Base-by-base conservation (phyloP, 2,329 filamentous ascomycete genomes). In the Pestalotiopsis sp. region DNA sequence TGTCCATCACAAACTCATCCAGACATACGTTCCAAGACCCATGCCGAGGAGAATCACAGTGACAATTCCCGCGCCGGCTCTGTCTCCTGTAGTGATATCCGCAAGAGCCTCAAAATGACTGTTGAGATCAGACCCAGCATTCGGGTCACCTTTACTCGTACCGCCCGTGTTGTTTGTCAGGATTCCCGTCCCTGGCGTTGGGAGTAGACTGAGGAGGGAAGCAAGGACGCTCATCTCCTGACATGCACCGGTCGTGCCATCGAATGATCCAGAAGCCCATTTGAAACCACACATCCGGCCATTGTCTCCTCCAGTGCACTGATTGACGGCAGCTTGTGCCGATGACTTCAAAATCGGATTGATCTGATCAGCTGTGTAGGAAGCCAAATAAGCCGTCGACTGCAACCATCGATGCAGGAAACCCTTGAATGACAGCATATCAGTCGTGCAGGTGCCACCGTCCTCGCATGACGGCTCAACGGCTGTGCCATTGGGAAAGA, bases 401-500 rank as follows among this genome's bases (percentile, higher is more conserved):
- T 87, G 83, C 71, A 93, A 81, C 88, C 90, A 92, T 44, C 89
- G 86, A 71, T 89, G 84, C 22, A 92, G 81, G 68, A 90, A 89
- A 44, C 90, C 91, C 78, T 93, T 93, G 85, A 91, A 94, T 2
- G 88, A 88, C 69, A 88, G 79, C 83, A 94, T 92, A 73, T 95
- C 93, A 60, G 86, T 83, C 67, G 90, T 90, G 82, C 93, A 95
- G 24, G 80, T 84, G 22, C 75, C 79, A 2, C 83, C 79, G 71
- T 13, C 11, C 35, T 94, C 91, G 80, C 92, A 95, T 13, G 88
- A 82, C 3, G 87, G 79, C 78, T 95, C 92, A 67, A 81, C 88
- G 72, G 92, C 88, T 71, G 91, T 82, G 57, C 84, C 84, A 13
- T 87, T 78, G 55, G 82, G 82, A 79, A 88, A 88, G 78, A 89